A percentile compares a stretch with the other conserved stretches of the same genome.
Conservation (phyloP, 352 stramenopile genomes). For the Pythium coloratum region DNA sequence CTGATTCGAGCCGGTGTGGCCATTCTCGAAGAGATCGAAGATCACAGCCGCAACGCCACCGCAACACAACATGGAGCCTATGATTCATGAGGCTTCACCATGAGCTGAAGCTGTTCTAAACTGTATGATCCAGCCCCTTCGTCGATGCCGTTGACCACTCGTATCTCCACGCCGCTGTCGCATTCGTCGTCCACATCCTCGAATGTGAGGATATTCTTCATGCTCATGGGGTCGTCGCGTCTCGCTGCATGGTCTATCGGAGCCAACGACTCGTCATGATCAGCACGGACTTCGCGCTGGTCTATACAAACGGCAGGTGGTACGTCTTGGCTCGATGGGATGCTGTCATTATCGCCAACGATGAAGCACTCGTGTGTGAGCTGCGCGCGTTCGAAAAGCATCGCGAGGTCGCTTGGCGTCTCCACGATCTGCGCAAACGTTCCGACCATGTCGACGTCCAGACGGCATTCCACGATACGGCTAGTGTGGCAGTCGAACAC, state of each 20-base stretch:
- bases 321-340: slow-evolving; percentile 3
- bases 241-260: not conserved
- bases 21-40: too few relatives aligned
- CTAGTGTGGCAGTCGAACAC: slow-evolving; percentile 12
- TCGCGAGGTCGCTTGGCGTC: slow-evolving; percentile 5
- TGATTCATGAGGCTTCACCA: too few relatives aligned
- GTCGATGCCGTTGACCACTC: not conserved
- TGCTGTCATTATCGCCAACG: slow-evolving; percentile 3
- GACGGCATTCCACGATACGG: slow-evolving; percentile 6
- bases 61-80: too few relatives aligned
- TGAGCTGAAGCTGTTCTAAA: too few relatives aligned
- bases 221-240: not conserved
- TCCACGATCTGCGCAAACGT: slow-evolving; percentile 16
- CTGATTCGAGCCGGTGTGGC: too few relatives aligned
- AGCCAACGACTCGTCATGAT: too few relatives aligned
- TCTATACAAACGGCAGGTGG: not conserved
- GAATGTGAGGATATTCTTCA: not conserved
- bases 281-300: too few relatives aligned
- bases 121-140: too few relatives aligned
- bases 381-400: slow-evolving; percentile 17
- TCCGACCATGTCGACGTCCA: slow-evolving; percentile 24
- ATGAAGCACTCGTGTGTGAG: slow-evolving; percentile 20
- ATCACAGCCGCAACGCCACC: too few relatives aligned
- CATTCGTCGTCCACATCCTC: not conserved
- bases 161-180: not conserved